Conservation (phyloP, 78 protist genomes). For the Dictyostelium intermedium region DNA sequence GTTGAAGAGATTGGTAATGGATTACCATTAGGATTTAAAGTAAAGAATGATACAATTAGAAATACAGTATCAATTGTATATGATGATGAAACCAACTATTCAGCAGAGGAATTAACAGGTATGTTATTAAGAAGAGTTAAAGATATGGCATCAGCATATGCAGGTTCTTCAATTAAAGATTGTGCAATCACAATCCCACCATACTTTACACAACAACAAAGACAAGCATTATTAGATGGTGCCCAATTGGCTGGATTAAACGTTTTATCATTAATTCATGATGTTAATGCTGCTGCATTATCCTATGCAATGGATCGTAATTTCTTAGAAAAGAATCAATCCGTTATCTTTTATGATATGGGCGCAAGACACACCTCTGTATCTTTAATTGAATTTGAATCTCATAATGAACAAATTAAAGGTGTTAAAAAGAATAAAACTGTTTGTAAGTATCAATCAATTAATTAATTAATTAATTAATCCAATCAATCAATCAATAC, state of each 20-base stretch:
- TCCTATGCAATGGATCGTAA: constrained; percentile 60
- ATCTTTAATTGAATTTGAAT: constrained; percentile 52
- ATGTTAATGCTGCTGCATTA: constrained; percentile 60
- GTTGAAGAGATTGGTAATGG: constrained; percentile 48
- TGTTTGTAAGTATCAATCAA: constrained; percentile 22
- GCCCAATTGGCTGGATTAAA: constrained; percentile 80
- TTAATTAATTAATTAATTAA: no score
- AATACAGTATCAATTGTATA: constrained; percentile 49
- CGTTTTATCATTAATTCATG: constrained; percentile 62
- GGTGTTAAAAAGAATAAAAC: constrained; percentile 24
- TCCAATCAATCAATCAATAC: no score
- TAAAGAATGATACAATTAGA: constrained; percentile 47
- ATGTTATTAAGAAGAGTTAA: constrained; percentile 32
- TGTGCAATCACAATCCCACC: constrained; percentile 86
- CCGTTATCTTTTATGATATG: constrained; percentile 83
- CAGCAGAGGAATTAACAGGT: constrained; percentile 79
- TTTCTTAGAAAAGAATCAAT: constrained; percentile 38
- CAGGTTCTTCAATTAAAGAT: constrained; percentile 14
- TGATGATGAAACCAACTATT: neutral
- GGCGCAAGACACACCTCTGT: constrained; percentile 74
- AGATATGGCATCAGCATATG: constrained; percentile 26
- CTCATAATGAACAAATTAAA: constrained; percentile 12
- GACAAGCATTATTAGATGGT: constrained; percentile 86
- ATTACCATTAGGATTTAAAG: constrained; percentile 30
- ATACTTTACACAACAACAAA: constrained; percentile 69